Percentiles rank a stretch among this genome's conserved stretches.
Evolutionary conservation across 2,329 filamentous ascomycete species (phyloP).

Genomic region (Colletotrichum lini): DNA sequence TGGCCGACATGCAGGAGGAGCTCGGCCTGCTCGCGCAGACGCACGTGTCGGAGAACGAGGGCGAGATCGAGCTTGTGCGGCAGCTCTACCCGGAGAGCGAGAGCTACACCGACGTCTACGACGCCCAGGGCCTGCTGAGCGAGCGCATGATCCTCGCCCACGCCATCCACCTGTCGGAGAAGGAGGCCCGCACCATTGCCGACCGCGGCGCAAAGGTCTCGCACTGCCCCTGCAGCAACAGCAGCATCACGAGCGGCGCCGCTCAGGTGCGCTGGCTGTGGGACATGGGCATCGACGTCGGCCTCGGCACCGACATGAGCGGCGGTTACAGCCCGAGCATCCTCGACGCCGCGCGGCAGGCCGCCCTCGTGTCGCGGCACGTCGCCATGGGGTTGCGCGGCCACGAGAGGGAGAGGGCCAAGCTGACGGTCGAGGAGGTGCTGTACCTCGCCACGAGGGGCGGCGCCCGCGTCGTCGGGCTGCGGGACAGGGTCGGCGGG

Average conservation of each 20-base stretch:
- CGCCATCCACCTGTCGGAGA: constrained; percentile 79
- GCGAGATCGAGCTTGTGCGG: constrained; percentile 80
- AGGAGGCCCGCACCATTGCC: constrained; percentile 77
- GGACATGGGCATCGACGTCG: constrained; percentile 81
- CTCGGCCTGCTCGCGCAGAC: constrained; percentile 83
- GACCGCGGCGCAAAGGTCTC: constrained; percentile 75
- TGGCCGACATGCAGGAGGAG: constrained; percentile 76
- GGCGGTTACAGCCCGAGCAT: constrained; percentile 89
- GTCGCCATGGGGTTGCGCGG: constrained; percentile 68
- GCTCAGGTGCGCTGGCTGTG: constrained; percentile 83
- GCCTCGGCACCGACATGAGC: constrained; percentile 91
- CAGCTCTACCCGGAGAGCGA: constrained; percentile 75
- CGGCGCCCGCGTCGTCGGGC: constrained; percentile 84
- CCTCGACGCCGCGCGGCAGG: constrained; percentile 86
- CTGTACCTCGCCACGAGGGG: constrained; percentile 90
- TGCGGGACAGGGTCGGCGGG: constrained; percentile 79
- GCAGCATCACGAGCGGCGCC: constrained; percentile 83
- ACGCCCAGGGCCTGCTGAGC: constrained; percentile 77
- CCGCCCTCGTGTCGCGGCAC: constrained; percentile 82
- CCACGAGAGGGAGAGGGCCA: constrained; percentile 64
- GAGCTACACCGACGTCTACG: constrained; percentile 86
- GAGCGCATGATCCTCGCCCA: constrained; percentile 87
- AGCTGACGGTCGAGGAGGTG: constrained; percentile 87
- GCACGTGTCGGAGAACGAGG: constrained; percentile 87
- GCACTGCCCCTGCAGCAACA: constrained; percentile 92